Base-by-base conservation (phyloP, 202 grass and related monocot genomes). In the Thinopyrum obtusiflorum region DNA sequence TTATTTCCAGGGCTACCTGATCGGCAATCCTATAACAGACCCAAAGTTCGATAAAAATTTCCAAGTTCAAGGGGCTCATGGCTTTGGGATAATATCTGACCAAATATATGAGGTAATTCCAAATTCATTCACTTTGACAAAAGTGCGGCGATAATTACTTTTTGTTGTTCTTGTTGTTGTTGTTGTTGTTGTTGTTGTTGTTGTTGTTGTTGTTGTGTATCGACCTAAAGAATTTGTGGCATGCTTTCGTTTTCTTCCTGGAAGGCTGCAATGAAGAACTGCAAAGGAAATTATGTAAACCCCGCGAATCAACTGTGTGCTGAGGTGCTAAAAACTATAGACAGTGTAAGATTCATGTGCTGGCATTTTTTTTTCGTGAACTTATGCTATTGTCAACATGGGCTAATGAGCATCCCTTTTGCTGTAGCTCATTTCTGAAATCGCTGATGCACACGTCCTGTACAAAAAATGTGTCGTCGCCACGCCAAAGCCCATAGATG, bases 31-130 rank as follows among this genome's bases (percentile, higher is more conserved):
- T 12, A 0, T 49, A 13, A 92, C 90, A 25, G 76, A 29, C 1
- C n/a, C 73, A 3, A 76, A 64, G 6, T 49, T 80, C 21, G 93
- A 95, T 79, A 0, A 0, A 0, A 86, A 86, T 49, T 88, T 68
- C 27, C 64, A 2, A 27, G 20, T 88, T 8, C 46, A 63, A 36
- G 82, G 40, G 29, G 31, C 70, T 47, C 86, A 95, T 82, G 88
- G 90, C 7, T 55, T 90, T 71, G 90, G 88, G 77, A 79, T 90
- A 27, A 92, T 95, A 51, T 89, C 93, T 25, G 80, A 95, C 65
- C 87, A 95, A 66, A 21, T 92, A 13, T 92, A 86, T n/a, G 35
- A 87, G 86, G 87, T 89, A 78, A 36, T 20, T 28, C 37, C n/a
- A 13, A 12, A 66, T 21, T 66, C 53, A 23, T 24, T 26, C 0